phyloP scores from a whole-genome alignment of 202 grass and related monocot species.

The Setaria italica region DNA sequence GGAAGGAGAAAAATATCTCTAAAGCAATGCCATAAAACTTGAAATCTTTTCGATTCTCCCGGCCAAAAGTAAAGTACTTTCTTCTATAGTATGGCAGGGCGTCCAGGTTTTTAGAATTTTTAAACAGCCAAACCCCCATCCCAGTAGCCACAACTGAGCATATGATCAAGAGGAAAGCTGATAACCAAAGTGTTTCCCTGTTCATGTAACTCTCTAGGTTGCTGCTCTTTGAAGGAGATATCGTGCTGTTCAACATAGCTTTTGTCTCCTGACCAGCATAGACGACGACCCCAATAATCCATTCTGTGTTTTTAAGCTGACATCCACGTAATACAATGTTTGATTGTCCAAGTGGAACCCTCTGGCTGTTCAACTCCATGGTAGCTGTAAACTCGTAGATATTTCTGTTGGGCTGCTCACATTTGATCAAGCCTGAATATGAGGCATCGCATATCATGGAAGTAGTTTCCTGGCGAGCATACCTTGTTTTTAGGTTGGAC shows the following conservation, averaged over 20 bases:
- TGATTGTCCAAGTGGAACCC: conserved; percentile 92
- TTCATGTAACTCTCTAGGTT: conserved; percentile 99
- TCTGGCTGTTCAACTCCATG: conserved; percentile 84
- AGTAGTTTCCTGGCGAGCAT: conserved; percentile 91
- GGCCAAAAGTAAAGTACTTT: conserved; percentile 84
- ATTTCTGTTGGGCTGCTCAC: conserved; percentile 98
- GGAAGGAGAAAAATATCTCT: conserved; percentile 99
- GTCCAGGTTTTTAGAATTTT: conserved; percentile 78
- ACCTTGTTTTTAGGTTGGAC: conserved; percentile 99
- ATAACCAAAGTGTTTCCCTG: conserved; percentile 99
- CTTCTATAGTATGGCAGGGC: conserved; percentile 91
- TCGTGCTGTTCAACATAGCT: conserved; percentile 98
- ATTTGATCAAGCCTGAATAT: conserved; percentile 83
- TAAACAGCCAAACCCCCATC: conserved; percentile 93
- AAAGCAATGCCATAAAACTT: conserved; percentile 91
- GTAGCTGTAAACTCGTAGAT: conserved; percentile 98
- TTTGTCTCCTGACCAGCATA: conserved; percentile 99
- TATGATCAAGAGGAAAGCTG: conserved; percentile 92
- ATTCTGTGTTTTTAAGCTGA: conserved; percentile 97
- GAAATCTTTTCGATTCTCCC: conserved; percentile 82
- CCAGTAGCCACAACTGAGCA: conserved; percentile 96
- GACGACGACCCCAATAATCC: conserved; percentile 91
- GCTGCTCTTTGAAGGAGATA: conserved; percentile 97
- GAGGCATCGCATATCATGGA: conserved; percentile 60
- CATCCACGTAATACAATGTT: conserved; percentile 98